These are phyloP conservation scores for Penicillium olsonii DNA, from an alignment of 2,329 filamentous ascomycete genomes.

Conservation along the genomic window DNA sequence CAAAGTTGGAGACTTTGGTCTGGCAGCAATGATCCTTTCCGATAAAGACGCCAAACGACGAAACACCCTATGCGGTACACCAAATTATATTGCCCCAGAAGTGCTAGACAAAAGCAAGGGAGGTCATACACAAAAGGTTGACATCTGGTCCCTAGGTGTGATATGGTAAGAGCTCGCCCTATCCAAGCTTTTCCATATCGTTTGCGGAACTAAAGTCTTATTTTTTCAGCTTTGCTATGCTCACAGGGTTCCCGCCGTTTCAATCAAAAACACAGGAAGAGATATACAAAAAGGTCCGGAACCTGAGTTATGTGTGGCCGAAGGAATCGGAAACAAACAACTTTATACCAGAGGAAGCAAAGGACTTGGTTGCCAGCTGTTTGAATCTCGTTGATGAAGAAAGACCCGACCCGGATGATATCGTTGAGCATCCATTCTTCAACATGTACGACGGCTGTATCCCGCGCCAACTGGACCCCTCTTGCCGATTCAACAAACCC, in stretches of 20 bases:
- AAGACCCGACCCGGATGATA: slow-evolving; percentile 51
- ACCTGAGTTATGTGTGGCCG: slow-evolving; percentile 52
- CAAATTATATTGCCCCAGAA: slow-evolving; percentile 97
- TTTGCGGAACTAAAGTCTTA: slow-evolving; percentile 24
- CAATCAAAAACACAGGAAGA: slow-evolving; percentile 68
- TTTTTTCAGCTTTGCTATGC: slow-evolving; percentile 76
- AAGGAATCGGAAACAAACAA: slow-evolving; percentile 46
- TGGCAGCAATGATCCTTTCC: slow-evolving; percentile 87
- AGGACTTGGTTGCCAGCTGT: slow-evolving; percentile 49
- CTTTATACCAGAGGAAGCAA: slow-evolving; percentile 52
- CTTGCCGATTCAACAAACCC: slow-evolving; percentile 42
- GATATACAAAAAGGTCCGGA: slow-evolving; percentile 53
- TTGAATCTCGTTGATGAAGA: slow-evolving; percentile 51
- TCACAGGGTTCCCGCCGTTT: slow-evolving; percentile 94
- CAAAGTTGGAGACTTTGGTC: slow-evolving; percentile 95
- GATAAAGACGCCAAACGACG: slow-evolving; percentile 84
- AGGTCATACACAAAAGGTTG: slow-evolving; percentile 95
- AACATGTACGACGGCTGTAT: slow-evolving; percentile 52
- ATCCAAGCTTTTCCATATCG: neutral
- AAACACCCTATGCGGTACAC: slow-evolving; percentile 93
- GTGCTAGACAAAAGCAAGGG: slow-evolving; percentile 92
- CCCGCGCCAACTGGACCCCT: slow-evolving; percentile 44
- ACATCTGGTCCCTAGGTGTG: slow-evolving; percentile 97
- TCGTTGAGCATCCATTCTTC: slow-evolving; percentile 54
- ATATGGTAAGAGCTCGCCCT: slow-evolving; percentile 70